Conservation (phyloP, 441 rosid species). For the Gossypium aridum region DNA sequence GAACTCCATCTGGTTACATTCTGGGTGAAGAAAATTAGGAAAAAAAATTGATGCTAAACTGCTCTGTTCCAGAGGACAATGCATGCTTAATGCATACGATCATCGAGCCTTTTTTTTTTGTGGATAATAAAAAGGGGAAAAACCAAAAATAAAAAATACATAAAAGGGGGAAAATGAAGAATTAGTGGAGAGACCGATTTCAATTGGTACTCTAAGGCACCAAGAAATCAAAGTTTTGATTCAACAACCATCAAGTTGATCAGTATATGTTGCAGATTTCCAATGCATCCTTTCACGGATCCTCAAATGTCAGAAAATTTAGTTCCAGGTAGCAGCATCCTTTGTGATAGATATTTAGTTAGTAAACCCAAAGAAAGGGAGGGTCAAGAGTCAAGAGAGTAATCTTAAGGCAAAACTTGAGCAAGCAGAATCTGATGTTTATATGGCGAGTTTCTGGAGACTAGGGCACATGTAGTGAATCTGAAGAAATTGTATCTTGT, state of each 20-base stretch:
- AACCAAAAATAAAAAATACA: no score
- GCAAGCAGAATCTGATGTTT: slow-evolving; percentile 2
- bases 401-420: neutral
- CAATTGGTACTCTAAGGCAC: no score
- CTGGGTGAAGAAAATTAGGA: neutral
- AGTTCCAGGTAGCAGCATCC: neutral
- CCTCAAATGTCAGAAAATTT: slow-evolving; percentile 1
- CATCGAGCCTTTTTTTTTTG: no score
- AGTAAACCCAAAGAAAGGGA: neutral
- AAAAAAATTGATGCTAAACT: neutral
- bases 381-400: neutral
- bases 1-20: no score
- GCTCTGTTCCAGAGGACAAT: neutral
- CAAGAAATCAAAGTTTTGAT: no score
- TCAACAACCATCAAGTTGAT: neutral
- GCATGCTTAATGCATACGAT: no score
- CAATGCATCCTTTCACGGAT: neutral
- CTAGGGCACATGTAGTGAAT: neutral
- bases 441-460: neutral
- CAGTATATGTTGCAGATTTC: neutral
- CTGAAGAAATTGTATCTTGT: neutral
- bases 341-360: neutral
- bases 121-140: no score
- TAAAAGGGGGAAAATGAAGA: no score
- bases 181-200: no score